Conservation (phyloP, 805 yeast genomes). For the Candida coleopterorum region DNA sequence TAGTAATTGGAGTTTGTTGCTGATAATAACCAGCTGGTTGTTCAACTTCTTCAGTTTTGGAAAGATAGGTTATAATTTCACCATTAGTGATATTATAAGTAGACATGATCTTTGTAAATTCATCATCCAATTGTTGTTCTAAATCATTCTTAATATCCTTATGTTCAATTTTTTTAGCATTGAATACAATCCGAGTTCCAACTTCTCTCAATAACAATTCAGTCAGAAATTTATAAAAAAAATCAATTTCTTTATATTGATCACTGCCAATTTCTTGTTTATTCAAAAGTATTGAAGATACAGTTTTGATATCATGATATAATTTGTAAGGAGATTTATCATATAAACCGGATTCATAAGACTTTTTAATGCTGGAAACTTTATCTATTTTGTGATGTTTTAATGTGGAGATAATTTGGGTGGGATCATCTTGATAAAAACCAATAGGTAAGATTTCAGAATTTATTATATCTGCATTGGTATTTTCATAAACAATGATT, state of each 20-base stretch:
- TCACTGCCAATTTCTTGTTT: slow-evolving; percentile 45
- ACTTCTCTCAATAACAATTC: slow-evolving; percentile 64
- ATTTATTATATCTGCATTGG: slow-evolving; percentile 22
- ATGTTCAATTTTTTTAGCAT: slow-evolving; percentile 4
- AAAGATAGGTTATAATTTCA: slow-evolving; percentile 48
- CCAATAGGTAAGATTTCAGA: slow-evolving; percentile 33
- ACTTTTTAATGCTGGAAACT: slow-evolving; percentile 40
- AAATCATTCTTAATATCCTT: slow-evolving; percentile 26
- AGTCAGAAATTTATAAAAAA: slow-evolving; percentile 55
- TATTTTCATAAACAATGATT: slow-evolving; percentile 20
- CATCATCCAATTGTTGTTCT: slow-evolving; percentile 45
- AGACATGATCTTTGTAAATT: slow-evolving; percentile 56
- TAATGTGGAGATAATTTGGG: slow-evolving; percentile 32
- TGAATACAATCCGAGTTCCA: slow-evolving; percentile 9
- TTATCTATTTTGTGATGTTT: slow-evolving; percentile 14
- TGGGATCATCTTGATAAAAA: slow-evolving; percentile 44
- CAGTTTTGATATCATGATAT: slow-evolving; percentile 64
- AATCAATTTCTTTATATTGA: slow-evolving; percentile 51
- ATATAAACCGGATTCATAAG: slow-evolving; percentile 26
- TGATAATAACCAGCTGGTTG: slow-evolving; percentile 7
- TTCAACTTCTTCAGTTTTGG: slow-evolving; percentile 29
- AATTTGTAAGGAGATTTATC: slow-evolving; percentile 51
- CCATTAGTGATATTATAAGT: slow-evolving; percentile 48
- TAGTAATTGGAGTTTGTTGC: slow-evolving; percentile 17
- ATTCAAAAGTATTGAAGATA: slow-evolving; percentile 45